Conservation (phyloP, 148 eudicot species). For the Camellia granthamiana region DNA sequence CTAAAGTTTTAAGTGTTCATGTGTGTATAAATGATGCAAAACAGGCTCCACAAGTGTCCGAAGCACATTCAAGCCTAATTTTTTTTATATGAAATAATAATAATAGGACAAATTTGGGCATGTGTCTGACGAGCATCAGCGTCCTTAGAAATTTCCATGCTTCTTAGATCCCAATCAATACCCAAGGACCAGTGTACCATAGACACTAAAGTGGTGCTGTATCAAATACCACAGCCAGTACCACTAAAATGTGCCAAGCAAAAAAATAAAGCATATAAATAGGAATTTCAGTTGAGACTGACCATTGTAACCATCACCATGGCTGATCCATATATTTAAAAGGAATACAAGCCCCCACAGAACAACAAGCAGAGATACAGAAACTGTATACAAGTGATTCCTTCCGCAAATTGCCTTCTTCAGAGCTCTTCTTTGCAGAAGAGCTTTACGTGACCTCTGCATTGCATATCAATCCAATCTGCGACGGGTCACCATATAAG, state of each 20-base stretch:
- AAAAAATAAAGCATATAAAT: not conserved
- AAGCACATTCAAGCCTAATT: too few species aligned
- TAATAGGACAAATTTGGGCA: too few species aligned
- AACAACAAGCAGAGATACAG: conserved; percentile 57
- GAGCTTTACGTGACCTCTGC: conserved; percentile 99
- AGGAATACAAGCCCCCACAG: conserved; percentile 80
- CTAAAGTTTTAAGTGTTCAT: too few species aligned
- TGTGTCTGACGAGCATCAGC: too few species aligned
- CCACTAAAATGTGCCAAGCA: not conserved
- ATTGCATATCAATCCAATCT: conserved; percentile 62
- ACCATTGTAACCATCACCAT: conserved; percentile 62
- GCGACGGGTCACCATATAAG: not conserved
- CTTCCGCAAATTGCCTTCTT: conserved; percentile 43
- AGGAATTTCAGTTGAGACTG: conserved; percentile 18
- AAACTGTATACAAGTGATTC: conserved; percentile 53
- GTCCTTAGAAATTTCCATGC: too few species aligned
- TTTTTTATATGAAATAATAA: too few species aligned
- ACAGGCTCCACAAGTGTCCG: too few species aligned
- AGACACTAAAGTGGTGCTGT: not conserved
- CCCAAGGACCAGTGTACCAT: not conserved
- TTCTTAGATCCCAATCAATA: too few species aligned
- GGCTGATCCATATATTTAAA: conserved; percentile 66
- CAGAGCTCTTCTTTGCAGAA: conserved; percentile 75
- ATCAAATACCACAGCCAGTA: not conserved
- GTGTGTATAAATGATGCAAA: too few species aligned